These are phyloP conservation scores for Pisolithus thermaeus DNA, from an alignment of 1,284 basidiomycete species.

Conservation along the genomic window DNA sequence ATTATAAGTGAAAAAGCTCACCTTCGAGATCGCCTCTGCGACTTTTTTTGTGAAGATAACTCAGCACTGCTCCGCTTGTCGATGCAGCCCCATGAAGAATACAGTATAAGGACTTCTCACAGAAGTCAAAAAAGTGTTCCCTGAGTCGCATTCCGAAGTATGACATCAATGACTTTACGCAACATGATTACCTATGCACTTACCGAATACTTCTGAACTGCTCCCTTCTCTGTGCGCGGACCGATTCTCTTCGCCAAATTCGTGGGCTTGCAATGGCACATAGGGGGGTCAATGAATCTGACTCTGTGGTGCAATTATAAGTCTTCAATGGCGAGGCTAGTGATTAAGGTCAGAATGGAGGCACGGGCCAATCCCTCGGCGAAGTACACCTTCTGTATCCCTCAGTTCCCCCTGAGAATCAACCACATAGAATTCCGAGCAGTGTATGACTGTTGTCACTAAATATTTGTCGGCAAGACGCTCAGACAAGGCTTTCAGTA, in stretches of 20 bases:
- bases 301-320: background rate
- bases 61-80: no score
- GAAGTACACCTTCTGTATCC: background rate
- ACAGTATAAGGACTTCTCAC: no score
- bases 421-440: background rate
- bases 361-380: no score
- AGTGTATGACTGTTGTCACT: background rate
- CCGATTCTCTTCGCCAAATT: no score
- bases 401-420: background rate
- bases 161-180: background rate
- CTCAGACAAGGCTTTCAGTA: background rate
- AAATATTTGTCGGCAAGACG: background rate
- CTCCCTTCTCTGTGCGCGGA: background rate
- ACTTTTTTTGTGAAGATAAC: slow-evolving; percentile 10
- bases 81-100: no score
- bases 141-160: background rate
- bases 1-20: background rate
- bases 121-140: background rate
- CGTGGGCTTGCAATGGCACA: background rate
- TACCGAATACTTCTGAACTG: background rate
- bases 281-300: background rate
- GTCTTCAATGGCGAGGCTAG: background rate
- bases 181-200: background rate
- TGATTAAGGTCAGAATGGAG: background rate
- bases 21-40: slow-evolving; percentile 10